Evolutionary conservation across 2,329 filamentous ascomycete species (phyloP).

Genomic region (Colletotrichum chlorophyti): DNA sequence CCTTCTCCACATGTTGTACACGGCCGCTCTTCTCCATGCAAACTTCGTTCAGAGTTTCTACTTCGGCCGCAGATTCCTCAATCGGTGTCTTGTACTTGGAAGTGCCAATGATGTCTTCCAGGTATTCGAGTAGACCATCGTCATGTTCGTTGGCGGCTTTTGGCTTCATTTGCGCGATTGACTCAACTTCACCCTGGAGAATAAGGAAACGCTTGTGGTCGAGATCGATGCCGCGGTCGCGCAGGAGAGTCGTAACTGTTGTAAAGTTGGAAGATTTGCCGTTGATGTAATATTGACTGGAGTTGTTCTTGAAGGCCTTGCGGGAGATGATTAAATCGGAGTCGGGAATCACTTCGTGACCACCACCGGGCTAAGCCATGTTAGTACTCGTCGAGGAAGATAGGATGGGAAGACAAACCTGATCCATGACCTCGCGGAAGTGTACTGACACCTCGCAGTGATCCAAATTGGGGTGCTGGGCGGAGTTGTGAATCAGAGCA

Average conservation of each 20-base stretch:
- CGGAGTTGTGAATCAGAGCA: constrained; percentile 96
- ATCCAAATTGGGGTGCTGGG: constrained; percentile 82
- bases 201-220: constrained; percentile 99
- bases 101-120: constrained; percentile 98
- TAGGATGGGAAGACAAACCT: constrained; percentile 51
- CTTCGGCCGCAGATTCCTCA: constrained; percentile 88
- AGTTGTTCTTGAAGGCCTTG: constrained; percentile 96
- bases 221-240: constrained; percentile 88
- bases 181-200: constrained; percentile 96
- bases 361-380: constrained; percentile 63
- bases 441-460: constrained; percentile 96
- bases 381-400: constrained; percentile 33
- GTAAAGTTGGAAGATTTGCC: constrained; percentile 90
- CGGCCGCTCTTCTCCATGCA: constrained; percentile 94
- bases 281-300: constrained; percentile 98
- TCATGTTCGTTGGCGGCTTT: constrained; percentile 96
- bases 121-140: constrained; percentile 92
- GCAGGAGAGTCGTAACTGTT: constrained; percentile 84
- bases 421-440: constrained; percentile 93
- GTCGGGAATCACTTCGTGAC: constrained; percentile 78
- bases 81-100: constrained; percentile 98
- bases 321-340: constrained; percentile 89
- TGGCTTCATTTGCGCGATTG: constrained; percentile 98
- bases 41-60: constrained; percentile 91
- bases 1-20: constrained; percentile 97